phyloP scores from a whole-genome alignment of 1,284 basidiomycete genomes.

The Xerocomus nothofagi region DNA sequence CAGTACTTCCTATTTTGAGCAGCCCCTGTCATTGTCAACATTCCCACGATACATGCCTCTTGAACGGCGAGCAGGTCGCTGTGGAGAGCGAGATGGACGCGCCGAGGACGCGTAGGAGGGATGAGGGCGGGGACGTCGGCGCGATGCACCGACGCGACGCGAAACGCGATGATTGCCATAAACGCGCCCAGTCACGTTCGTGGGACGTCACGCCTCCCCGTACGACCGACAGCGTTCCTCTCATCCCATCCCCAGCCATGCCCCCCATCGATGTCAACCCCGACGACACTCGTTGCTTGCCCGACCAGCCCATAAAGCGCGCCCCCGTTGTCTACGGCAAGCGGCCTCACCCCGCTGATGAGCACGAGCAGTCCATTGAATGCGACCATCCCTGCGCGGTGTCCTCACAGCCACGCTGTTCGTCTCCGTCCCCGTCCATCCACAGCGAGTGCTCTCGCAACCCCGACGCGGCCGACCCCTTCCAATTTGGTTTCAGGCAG shows the following conservation, averaged over 20 bases:
- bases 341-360: constrained; percentile 6
- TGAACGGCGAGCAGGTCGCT: neutral
- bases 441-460: constrained; percentile 8
- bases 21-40: constrained; percentile 19
- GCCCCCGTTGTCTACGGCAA: constrained; percentile 32
- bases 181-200: constrained; percentile 35
- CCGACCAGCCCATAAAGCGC: constrained; percentile 21
- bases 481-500: constrained; percentile 30
- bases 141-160: constrained; percentile 17
- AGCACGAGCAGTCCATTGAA: neutral
- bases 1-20: constrained; percentile 18
- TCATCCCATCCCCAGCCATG: constrained; percentile 18
- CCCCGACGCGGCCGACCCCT: constrained; percentile 4
- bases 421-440: constrained; percentile 14
- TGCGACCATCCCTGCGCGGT: neutral
- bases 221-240: constrained; percentile 6
- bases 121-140: neutral
- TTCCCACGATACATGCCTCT: constrained; percentile 7
- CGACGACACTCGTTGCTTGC: neutral
- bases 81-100: constrained; percentile 6
- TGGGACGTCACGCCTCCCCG: constrained; percentile 31
- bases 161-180: constrained; percentile 29
- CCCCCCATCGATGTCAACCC: constrained; percentile 1
- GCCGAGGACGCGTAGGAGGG: constrained; percentile 4
- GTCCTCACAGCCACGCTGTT: neutral